Evolutionary conservation across 1,284 basidiomycete species (phyloP), one percentile per base, ranked within the genome.

Genomic region (Volvariella volvacea): DNA sequence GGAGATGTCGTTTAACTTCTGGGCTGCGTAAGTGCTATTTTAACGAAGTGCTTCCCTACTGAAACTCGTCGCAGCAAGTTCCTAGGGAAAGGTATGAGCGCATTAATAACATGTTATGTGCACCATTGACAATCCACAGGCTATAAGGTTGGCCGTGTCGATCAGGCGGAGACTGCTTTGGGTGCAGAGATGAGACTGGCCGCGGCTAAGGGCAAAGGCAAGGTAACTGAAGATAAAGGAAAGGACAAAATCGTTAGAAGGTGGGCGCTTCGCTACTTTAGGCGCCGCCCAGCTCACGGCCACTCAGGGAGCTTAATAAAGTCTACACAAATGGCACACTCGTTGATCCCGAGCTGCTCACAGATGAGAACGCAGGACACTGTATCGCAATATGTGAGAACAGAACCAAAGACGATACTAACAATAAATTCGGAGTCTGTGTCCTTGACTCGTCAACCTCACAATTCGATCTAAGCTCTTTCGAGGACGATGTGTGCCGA

Each of bases 311-410:
- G 59, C 75, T 99, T 36, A 88, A 90, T 59, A 94, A 95, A 67
- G 92, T 99, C 31, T 88, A 95, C 61, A 99, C 96, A 0, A 92
- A 92, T 47, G 96, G 96, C 6, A 99, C 96, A 0, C 85, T 99
- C 21, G 88, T 98, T 44, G 96, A 99, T 55, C 83, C 85, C 4
- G 80, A 84, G 37, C 83, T 96, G 47, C 74, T 99, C 20, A 88
- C 80, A 1, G 90, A 97, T 49, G 96, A 99, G 52, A 88, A 98
- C 65, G 91, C 91, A 2, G 92, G 90, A 16, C 96, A 99, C 62
- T 98, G 94, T 56, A 79, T 99, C 14, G 83, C 92, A 2, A 84
- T 99, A 62, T 87, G 87, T 46, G 94, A 88, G 54, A 66, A 70
- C 17, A 60, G 57, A 19, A 69, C 72, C 52, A 70, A 66, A 31